Conservation (phyloP, 78 protist species). For the Pigoraptor vietnamica region DNA sequence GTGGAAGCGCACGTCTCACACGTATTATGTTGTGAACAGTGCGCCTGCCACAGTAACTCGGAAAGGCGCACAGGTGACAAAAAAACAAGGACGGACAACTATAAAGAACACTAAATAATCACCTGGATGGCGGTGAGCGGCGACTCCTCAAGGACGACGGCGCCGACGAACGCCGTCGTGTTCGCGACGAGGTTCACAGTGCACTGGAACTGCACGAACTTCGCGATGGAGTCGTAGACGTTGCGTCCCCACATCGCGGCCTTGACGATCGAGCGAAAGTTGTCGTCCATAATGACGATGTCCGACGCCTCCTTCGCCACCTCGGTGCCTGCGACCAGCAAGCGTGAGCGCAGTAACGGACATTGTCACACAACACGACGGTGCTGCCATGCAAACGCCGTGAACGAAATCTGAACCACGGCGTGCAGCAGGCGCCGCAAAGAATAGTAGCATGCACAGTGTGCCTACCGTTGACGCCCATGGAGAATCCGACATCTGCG, state of each 20-base stretch:
- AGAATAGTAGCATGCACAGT: too few species aligned
- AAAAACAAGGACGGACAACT: too few species aligned
- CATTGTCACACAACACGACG: too few species aligned
- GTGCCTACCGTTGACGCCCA: too few species aligned
- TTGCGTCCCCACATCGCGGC: conserved; percentile 95
- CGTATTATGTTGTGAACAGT: too few species aligned
- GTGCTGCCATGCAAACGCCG: too few species aligned
- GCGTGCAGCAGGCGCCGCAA: too few species aligned
- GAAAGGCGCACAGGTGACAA: too few species aligned
- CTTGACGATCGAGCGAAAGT: conserved; percentile 82
- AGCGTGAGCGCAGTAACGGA: not conserved
- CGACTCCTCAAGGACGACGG: conserved; percentile 29
- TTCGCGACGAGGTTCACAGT: conserved; percentile 90
- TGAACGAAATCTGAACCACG: too few species aligned
- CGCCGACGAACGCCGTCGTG: conserved; percentile 72
- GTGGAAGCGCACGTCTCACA: too few species aligned
- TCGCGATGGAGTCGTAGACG: conserved; percentile 83
- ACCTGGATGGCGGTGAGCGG: conserved; percentile 82
- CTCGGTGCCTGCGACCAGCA: conserved; percentile 67
- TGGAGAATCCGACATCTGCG: conserved; percentile 96
- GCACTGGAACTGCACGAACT: conserved; percentile 94
- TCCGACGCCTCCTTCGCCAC: conserved; percentile 59
- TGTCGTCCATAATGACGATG: conserved; percentile 93
- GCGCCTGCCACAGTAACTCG: too few species aligned
- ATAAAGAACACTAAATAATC: not conserved